Conservation (phyloP, 2,329 filamentous ascomycete species). For the Exophiala sp. region DNA sequence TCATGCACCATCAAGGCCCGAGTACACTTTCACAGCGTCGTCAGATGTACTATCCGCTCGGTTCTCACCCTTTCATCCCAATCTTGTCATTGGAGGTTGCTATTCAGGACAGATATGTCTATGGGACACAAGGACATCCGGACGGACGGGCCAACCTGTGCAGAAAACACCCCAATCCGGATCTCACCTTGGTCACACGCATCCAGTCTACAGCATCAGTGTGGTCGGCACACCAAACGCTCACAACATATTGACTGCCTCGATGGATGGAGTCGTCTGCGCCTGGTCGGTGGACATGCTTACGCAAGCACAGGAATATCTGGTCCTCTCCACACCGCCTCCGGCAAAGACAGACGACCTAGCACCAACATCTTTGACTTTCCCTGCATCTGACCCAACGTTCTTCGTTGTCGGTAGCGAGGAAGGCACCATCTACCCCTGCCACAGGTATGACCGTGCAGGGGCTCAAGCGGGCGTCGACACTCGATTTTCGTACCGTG, state of each 20-base stretch:
- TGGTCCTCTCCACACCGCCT: constrained; percentile 80
- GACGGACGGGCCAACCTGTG: constrained; percentile 65
- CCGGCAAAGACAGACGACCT: constrained; percentile 92
- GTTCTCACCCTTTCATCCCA: constrained; percentile 98
- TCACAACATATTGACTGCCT: constrained; percentile 96
- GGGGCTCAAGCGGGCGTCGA: constrained; percentile 96
- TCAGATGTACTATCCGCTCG: constrained; percentile 93
- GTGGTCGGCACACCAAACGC: constrained; percentile 98
- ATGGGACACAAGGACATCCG: constrained; percentile 90
- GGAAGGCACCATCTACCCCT: constrained; percentile 93
- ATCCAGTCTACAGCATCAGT: constrained; percentile 91
- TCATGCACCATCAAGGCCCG: constrained; percentile 87
- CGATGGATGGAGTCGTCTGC: constrained; percentile 93
- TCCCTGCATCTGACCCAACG: constrained; percentile 90
- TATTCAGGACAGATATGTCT: constrained; percentile 95
- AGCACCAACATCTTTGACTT: constrained; percentile 89
- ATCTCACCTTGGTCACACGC: constrained; percentile 73
- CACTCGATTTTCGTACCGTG: constrained; percentile 78
- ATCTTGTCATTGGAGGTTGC: constrained; percentile 89
- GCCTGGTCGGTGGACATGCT: constrained; percentile 98
- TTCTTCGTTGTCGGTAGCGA: constrained; percentile 97
- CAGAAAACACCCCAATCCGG: constrained; percentile 95
- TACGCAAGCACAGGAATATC: constrained; percentile 88
- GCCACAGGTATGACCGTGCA: constrained; percentile 94
- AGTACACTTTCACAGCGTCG: constrained; percentile 95